Base-by-base conservation (phyloP, 1,284 basidiomycete genomes). In the Exsudoporus floridanus region DNA sequence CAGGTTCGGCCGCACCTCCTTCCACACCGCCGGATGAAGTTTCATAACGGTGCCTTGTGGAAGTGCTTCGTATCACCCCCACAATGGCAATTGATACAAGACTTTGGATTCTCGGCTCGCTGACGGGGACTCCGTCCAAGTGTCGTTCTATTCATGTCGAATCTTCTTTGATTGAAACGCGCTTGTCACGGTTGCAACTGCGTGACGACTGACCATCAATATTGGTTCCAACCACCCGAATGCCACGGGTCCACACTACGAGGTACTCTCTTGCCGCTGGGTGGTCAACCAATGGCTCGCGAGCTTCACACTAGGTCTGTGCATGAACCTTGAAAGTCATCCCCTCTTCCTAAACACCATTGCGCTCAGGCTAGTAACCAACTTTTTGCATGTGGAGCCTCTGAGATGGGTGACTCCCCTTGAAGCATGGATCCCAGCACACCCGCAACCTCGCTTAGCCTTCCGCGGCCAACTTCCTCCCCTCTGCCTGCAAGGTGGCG, bases 401-500 rank as follows among this genome's bases (percentile, higher is more conserved):
- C n/a, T n/a, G n/a, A n/a, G n/a, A n/a, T n/a, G n/a, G n/a, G n/a
- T n/a, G n/a, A 23, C 36, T 45, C 33, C 45, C 35, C 46, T 40
- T 47, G 58, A 59, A 55, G 55, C 60, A 62, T 64, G 64, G 47
- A 55, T 38, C 42, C 49, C 59, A 48, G 48, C 59, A 58, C 31
- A 63, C 50, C 44, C 53, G 34, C 60, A 52, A 53, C 57, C 60
- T 66, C 64, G 67, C 64, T 67, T 70, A 67, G 53, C 42, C 21
- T 40, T 53, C 60, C 60, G 67, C 63, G 62, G 67, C 37, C 49
- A 57, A 47, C 54, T 5, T 56, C 67, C 62, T 61, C 53, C 67
- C 60, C 53, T 63, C 34, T 61, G 51, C 64, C 65, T 65, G 64
- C 67, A 64, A 55, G 67, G 58, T 63, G 57, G 67, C 57, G 55